Base-by-base conservation (phyloP, 495 filamentous ascomycete species). In the Penicillium lividum region DNA sequence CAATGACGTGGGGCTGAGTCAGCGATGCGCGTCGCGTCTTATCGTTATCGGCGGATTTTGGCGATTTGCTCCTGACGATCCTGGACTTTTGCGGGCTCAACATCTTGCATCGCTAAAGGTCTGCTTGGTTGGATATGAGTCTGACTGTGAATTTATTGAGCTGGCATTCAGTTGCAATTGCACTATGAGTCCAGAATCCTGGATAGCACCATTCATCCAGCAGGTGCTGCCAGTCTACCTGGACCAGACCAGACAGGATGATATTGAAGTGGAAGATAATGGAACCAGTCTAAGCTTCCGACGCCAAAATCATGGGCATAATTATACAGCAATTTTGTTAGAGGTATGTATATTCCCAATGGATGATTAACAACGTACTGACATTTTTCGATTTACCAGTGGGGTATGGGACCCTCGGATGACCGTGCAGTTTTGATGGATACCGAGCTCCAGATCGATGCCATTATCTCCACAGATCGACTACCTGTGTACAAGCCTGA, bases 281-380 rank as follows among this genome's bases (percentile, higher is more conserved):
- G 77, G 74, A 7, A 68, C 72, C 52, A 73, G 68, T 27, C 54
- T 81, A 40, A 70, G 64, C 11, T 74, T 81, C 54, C 60, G 42
- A 16, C 11, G 4, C 5, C 38, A 15, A 25, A 61, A 48, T 28
- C 6, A 31, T 6, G 53, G 47, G 0, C 27, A 50, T 6, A 51
- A 58, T 5, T 3, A 48, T 5, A 30, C 31, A 25, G 75, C 72
- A 13, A 48, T 62, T 46, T 58, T 74, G 36, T 54, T 57, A 25
- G 51, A 66, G 44, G 71, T 78, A 60, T 59, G 53, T 29, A 2
- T 36, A 13, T 57, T n/a, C 11, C 18, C n/a, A 36, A 1, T 7
- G 13, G 27, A 1, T 3, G 15, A 34, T 18, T 30, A 16, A 36
- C 33, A 6, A 53, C 7, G 16, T 45, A 6, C 53, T 54, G 31